Percentiles rank a stretch among this genome's conserved stretches.
These are phyloP conservation scores for Cladosporium oxysporum DNA, from an alignment of 2,329 filamentous ascomycete species.

Conservation along the genomic window DNA sequence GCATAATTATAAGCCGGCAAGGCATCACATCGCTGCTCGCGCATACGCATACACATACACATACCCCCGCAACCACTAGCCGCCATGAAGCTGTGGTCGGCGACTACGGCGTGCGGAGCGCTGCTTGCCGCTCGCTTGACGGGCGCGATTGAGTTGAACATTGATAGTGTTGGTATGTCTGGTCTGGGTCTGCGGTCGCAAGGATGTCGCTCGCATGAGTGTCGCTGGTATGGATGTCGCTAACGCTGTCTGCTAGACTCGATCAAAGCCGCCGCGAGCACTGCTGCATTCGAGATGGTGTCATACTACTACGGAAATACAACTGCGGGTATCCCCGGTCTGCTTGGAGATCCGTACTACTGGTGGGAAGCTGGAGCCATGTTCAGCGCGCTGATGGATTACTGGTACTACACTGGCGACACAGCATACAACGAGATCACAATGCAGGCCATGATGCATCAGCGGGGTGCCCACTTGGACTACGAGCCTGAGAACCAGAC, in stretches of 20 bases:
- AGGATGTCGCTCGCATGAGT: neutral
- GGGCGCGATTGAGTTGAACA: constrained; percentile 21
- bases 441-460: constrained; percentile 59
- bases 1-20: neutral
- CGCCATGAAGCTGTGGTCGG: constrained; percentile 25
- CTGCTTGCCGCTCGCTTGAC: constrained; percentile 25
- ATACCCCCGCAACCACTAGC: neutral
- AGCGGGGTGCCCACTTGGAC: constrained; percentile 58
- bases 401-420: constrained; percentile 69
- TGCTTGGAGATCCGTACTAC: constrained; percentile 67
- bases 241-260: constrained; percentile 35
- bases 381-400: constrained; percentile 69
- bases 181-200: neutral
- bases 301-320: constrained; percentile 55
- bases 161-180: constrained; percentile 13
- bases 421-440: constrained; percentile 61
- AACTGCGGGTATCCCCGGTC: constrained; percentile 53
- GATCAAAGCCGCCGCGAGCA: constrained; percentile 46
- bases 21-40: neutral
- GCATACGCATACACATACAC: constrained; percentile 7
- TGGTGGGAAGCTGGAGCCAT: constrained; percentile 69
- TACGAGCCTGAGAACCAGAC: constrained; percentile 56
- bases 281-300: constrained; percentile 53
- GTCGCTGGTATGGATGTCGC: neutral
- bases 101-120: constrained; percentile 21